A percentile compares a stretch with the other conserved stretches of the same genome.
phyloP scores from a whole-genome alignment of 495 filamentous ascomycete species.

The Emericellopsis terricola region DNA sequence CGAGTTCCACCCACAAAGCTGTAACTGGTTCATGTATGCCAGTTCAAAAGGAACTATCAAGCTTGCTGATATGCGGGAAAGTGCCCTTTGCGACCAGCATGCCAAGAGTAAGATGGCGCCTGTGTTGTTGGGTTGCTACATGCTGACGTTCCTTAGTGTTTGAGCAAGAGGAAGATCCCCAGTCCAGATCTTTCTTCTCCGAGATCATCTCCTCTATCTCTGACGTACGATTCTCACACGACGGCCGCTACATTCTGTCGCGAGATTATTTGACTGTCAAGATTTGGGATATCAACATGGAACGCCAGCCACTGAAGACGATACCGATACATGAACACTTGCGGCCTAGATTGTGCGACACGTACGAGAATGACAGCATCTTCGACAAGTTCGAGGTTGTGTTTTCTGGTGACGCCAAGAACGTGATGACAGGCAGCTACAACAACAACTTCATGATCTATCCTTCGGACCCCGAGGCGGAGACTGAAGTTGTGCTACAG shows the following conservation, averaged over 20 bases:
- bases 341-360: conserved; percentile 85
- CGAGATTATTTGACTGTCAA: conserved; percentile 97
- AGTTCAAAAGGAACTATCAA: conserved; percentile 99
- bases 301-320: conserved; percentile 88
- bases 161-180: conserved; percentile 98
- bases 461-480: conserved; percentile 84
- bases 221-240: conserved; percentile 90
- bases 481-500: conserved; percentile 92
- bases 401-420: conserved; percentile 93
- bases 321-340: conserved; percentile 98
- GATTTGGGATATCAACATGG: conserved; percentile 99
- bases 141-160: conserved; percentile 43
- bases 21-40: conserved; percentile 99
- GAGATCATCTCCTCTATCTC: conserved; percentile 99
- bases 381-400: conserved; percentile 99
- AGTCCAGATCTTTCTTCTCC: conserved; percentile 95
- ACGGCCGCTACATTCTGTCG: conserved; percentile 92
- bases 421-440: conserved; percentile 98
- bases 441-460: conserved; percentile 99
- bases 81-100: conserved; percentile 88
- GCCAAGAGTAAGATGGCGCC: conserved; percentile 72
- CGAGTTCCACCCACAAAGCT: conserved; percentile 92
- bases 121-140: neutral
- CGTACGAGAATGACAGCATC: conserved; percentile 98
- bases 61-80: conserved; percentile 93